A percentile compares a stretch with the other conserved stretches of the same genome.
Conservation (phyloP, 768 basidiomycete species). For the Dentipellis fragilis region DNA sequence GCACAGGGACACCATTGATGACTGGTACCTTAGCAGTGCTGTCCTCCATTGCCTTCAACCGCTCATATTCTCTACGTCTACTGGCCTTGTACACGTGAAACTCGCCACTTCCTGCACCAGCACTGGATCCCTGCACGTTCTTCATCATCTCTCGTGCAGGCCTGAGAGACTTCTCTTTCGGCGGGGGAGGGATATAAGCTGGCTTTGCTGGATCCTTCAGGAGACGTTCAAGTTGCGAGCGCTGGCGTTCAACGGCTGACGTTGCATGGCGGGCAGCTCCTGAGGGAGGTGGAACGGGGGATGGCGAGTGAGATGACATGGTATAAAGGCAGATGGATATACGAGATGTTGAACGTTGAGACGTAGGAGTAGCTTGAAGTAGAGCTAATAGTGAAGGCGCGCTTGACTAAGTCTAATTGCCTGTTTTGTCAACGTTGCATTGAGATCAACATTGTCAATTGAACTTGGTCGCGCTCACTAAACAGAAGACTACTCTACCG, state of each 20-base stretch:
- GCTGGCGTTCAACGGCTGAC: conserved; percentile 42
- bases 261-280: conserved; percentile 31
- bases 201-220: conserved; percentile 85
- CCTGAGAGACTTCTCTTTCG: conserved; percentile 74
- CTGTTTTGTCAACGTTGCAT: too few relatives aligned
- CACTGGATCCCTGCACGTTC: conserved; percentile 96
- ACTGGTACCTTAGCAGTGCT: conserved; percentile 53
- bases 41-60: conserved; percentile 86
- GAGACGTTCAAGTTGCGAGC: conserved; percentile 71
- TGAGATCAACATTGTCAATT: too few relatives aligned
- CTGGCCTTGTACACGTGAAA: conserved; percentile 98
- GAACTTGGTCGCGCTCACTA: too few relatives aligned
- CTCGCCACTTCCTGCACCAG: conserved; percentile 94
- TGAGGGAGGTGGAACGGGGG: conserved; percentile 16
- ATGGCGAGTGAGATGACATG: conserved; percentile 20
- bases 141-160: conserved; percentile 95
- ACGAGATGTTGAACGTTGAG: neutral
- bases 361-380: too few relatives aligned
- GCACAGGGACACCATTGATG: neutral
- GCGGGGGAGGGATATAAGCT: conserved; percentile 67
- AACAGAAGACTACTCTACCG: too few relatives aligned
- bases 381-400: too few relatives aligned
- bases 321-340: neutral
- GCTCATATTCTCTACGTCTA: conserved; percentile 88
- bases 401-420: too few relatives aligned